Evolutionary conservation across 176 grass and related monocot species (phyloP), one percentile per base, ranked within the genome.

Genomic region (Tuctoria greenei): DNA sequence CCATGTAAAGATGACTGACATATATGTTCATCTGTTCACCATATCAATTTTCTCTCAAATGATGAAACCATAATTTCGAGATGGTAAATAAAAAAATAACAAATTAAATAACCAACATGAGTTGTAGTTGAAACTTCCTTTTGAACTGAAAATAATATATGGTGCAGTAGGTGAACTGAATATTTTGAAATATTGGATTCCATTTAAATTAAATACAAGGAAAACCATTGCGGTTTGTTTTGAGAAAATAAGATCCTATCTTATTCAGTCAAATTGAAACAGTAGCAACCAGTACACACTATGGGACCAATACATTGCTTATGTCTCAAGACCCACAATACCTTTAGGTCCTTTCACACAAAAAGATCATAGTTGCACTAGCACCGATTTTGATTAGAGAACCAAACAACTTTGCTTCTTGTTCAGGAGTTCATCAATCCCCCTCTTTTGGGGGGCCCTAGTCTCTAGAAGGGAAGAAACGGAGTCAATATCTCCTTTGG

Each of bases 401-500:
- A 65, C 25, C 34, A 66, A 76, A 64, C 57, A 64, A 18, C 86
- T 70, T 80, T 84, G 76, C 81, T 88, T 88, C n/a, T 76, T 84
- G 71, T 70, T 75, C 64, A 55, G 71, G 58, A 76, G 76, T 84
- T 84, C 64, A 76, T 84, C 70, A 83, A 73, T 42, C 38, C 38
- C 56, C 64, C 77, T 76, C 46, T 79, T 86, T 76, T 76, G 27
- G 56, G 64, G 52, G 78, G 67, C 3, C 41, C 68, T 75, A 64
- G 70, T 84, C 76, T 64, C 76, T 64, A 88, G 75, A 82, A 79
- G 61, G 64, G 49, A 81, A 82, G 78, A 43, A 77, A 81, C 79
- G 41, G 23, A 66, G 76, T 84, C 76, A 78, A 85, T 85, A 83
- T 73, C 82, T 81, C 66, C 61, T 81, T 79, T 78, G 42, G 74